Percentiles rank a stretch among this genome's conserved stretches.
phyloP scores from a whole-genome alignment of 2,329 filamentous ascomycete genomes.

The Dothistroma septosporum region DNA sequence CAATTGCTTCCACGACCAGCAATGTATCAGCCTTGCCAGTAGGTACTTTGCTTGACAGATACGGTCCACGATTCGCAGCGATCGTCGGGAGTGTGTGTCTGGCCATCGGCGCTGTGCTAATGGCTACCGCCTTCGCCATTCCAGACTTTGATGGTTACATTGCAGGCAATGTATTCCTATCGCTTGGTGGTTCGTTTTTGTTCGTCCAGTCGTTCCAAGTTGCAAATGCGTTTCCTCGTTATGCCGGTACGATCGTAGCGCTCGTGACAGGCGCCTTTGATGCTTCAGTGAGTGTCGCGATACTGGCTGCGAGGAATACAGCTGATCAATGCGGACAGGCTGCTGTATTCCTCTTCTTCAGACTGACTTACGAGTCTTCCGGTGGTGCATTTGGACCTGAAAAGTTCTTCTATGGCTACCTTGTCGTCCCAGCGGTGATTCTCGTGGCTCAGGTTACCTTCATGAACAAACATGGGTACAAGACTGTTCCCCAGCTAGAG shows the following conservation, averaged over 20 bases:
- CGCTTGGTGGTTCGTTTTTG: slow-evolving; percentile 47
- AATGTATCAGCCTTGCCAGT: slow-evolving; percentile 82
- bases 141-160: slow-evolving; percentile 64
- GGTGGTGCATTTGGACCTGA: slow-evolving; percentile 41
- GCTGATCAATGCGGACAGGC: slow-evolving; percentile 24
- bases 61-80: slow-evolving; percentile 71
- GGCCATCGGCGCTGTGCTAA: slow-evolving; percentile 62
- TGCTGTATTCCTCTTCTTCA: slow-evolving; percentile 47
- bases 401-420: slow-evolving; percentile 47
- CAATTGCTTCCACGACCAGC: slow-evolving; percentile 77
- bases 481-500: slow-evolving; percentile 69
- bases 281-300: slow-evolving; percentile 33
- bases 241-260: slow-evolving; percentile 47
- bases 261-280: slow-evolving; percentile 50
- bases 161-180: slow-evolving; percentile 46
- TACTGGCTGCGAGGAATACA: background rate
- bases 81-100: slow-evolving; percentile 67
- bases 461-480: slow-evolving; percentile 46
- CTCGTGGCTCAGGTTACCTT: slow-evolving; percentile 43
- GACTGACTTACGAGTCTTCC: slow-evolving; percentile 45
- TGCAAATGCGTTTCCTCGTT: slow-evolving; percentile 48
- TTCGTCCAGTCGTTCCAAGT: slow-evolving; percentile 51
- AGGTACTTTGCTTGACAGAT: slow-evolving; percentile 77
- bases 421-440: slow-evolving; percentile 45
- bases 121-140: slow-evolving; percentile 62